Conservation (phyloP, 2,329 filamentous ascomycete genomes). For the Colletotrichum orchidophilum region DNA sequence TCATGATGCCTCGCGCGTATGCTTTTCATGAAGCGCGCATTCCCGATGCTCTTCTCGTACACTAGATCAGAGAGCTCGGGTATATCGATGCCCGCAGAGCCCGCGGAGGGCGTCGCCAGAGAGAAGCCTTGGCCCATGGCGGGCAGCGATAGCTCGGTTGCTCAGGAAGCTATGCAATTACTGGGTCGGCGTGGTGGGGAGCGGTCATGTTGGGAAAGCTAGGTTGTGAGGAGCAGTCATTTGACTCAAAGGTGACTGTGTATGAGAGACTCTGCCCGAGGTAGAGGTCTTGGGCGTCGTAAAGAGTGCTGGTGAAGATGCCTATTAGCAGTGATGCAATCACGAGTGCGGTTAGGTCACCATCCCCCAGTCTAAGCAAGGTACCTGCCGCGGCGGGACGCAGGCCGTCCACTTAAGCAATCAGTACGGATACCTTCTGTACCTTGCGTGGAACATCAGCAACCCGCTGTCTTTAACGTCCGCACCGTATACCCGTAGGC, state of each 20-base stretch:
- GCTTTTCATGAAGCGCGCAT: slow-evolving; percentile 95
- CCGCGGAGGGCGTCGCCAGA: slow-evolving; percentile 88
- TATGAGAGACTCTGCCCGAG: neutral
- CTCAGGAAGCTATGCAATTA: slow-evolving; percentile 24
- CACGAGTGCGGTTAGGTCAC: slow-evolving; percentile 32
- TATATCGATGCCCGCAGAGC: slow-evolving; percentile 91
- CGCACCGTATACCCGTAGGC: neutral
- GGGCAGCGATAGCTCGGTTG: slow-evolving; percentile 16
- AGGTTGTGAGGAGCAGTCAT: neutral
- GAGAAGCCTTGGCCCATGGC: slow-evolving; percentile 97
- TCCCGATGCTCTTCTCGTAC: slow-evolving; percentile 92
- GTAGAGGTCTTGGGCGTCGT: neutral
- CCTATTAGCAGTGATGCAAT: slow-evolving; percentile 10
- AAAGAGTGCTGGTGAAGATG: neutral
- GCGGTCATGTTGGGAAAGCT: slow-evolving; percentile 25
- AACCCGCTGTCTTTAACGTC: slow-evolving; percentile 17
- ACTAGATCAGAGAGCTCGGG: slow-evolving; percentile 89
- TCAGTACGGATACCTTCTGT: neutral
- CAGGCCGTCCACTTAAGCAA: slow-evolving; percentile 25
- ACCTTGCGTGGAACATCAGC: neutral
- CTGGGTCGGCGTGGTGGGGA: slow-evolving; percentile 5
- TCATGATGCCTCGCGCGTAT: slow-evolving; percentile 90
- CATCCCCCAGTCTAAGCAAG: neutral
- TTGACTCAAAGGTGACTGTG: neutral
- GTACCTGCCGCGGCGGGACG: slow-evolving; percentile 5